phyloP scores from a whole-genome alignment of 139 green algal species.

The Ostreobium quekettii region DNA sequence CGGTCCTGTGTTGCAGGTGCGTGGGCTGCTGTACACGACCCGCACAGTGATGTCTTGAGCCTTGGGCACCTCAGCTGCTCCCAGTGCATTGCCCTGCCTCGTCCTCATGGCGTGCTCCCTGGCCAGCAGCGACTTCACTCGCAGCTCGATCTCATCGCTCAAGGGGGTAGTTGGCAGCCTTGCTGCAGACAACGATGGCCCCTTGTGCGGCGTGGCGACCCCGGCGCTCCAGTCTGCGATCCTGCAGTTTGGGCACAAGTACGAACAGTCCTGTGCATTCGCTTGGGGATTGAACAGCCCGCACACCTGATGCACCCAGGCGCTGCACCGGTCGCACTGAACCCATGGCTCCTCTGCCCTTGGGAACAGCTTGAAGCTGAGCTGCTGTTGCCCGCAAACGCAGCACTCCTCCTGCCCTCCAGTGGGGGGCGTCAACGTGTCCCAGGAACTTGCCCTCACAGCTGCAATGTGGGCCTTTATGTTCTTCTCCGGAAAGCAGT shows the following conservation, averaged over 20 bases:
- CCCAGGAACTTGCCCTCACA: too few relatives aligned
- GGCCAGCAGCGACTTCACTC: slow-evolving; percentile 34
- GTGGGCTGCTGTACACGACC: slow-evolving; percentile 88
- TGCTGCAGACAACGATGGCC: too few relatives aligned
- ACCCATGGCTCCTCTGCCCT: slow-evolving; percentile 96
- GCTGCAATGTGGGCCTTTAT: too few relatives aligned
- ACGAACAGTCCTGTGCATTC: slow-evolving; percentile 79
- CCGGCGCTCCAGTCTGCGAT: slow-evolving; percentile 60
- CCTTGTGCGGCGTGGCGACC: too few relatives aligned
- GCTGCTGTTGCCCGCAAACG: too few relatives aligned
- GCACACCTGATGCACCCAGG: slow-evolving; percentile 96
- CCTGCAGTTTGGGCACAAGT: slow-evolving; percentile 89
- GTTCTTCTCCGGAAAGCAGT: too few relatives aligned
- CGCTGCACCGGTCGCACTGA: slow-evolving; percentile 87
- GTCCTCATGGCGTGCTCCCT: slow-evolving; percentile 33
- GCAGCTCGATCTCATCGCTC: slow-evolving; percentile 50
- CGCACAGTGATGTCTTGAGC: slow-evolving; percentile 72
- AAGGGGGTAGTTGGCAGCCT: slow-evolving; percentile 78
- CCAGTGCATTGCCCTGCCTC: slow-evolving; percentile 37
- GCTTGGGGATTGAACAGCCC: slow-evolving; percentile 92
- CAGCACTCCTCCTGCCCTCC: too few relatives aligned
- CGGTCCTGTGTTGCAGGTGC: slow-evolving; percentile 76
- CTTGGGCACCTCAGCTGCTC: slow-evolving; percentile 41
- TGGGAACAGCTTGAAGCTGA: too few relatives aligned
- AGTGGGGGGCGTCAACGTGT: too few relatives aligned